A percentile compares a stretch with the other conserved stretches of the same genome.
Conservation (phyloP, 2,329 filamentous ascomycete species). For the Xylaria digitata region DNA sequence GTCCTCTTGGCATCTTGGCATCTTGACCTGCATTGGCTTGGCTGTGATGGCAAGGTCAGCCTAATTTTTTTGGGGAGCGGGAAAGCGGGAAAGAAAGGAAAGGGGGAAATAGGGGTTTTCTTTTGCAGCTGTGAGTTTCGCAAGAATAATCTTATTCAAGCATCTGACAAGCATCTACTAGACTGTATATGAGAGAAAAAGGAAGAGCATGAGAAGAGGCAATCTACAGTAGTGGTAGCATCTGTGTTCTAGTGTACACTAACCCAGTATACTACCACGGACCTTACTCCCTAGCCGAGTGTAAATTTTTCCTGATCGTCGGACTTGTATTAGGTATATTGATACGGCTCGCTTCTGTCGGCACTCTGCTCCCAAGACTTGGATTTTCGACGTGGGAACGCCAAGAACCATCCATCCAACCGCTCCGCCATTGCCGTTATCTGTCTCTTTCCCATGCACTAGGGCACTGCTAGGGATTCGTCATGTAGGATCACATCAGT, state of each 20-base stretch:
- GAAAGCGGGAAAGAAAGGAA: background rate
- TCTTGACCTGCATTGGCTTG: slow-evolving; percentile 27
- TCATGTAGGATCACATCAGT: slow-evolving; percentile 25
- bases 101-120: background rate
- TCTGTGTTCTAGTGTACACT: background rate
- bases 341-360: slow-evolving; percentile 4
- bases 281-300: background rate
- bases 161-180: too few species aligned
- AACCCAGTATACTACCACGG: too few species aligned
- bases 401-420: slow-evolving; percentile 7
- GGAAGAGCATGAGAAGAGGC: too few species aligned
- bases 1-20: slow-evolving; percentile 34
- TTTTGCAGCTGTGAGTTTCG: too few species aligned
- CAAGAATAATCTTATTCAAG: too few species aligned
- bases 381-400: slow-evolving; percentile 4
- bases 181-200: too few species aligned
- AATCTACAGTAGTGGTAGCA: background rate
- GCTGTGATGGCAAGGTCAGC: background rate
- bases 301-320: background rate
- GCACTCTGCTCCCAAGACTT: slow-evolving; percentile 8
- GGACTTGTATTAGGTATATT: background rate
- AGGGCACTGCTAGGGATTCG: too few species aligned
- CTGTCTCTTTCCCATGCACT: background rate
- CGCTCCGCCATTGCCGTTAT: background rate
- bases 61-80: background rate